Base-by-base conservation (phyloP, 2,329 filamentous ascomycete genomes). In the Basipetospora chlamydospora region DNA sequence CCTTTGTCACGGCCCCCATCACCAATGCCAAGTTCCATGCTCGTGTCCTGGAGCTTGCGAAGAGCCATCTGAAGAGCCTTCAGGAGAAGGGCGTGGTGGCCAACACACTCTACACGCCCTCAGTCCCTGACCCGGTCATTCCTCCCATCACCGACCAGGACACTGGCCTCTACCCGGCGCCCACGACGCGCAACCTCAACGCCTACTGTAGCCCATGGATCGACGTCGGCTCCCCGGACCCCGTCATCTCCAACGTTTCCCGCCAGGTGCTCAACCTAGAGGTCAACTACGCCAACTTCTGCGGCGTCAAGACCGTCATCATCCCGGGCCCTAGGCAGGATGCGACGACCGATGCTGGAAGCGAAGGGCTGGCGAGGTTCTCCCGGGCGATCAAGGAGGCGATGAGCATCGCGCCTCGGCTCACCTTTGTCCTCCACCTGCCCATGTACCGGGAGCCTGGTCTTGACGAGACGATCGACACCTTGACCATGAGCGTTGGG, bases 231-330 rank as follows among this genome's bases (percentile, higher is more conserved):
- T 93, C 87, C 3, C 61, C 76, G 2, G 80, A 95, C 54, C 82
- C 86, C 6, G 58, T 88, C 43, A 77, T 96, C 43, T 77, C 85
- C 6, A 83, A 82, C 53, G 70, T 96, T 40, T 95, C 88, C 25
- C 76, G 83, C 30, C 88, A 95, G 58, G 81, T 93, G 6, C 65
- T 98, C 43, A 86, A 86, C 52, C 68, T 94, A 26, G 90, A 98
- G 54, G 71, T 96, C 33, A 82, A 85, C 33, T 98, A 95, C 59
- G 90, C 92, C 44, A 87, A 85, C 43, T 98, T 96, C 59, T 95
- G 86, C 50, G 92, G 92, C 25, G 71, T 90, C 33, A 76, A 77
- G 39, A 92, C 81, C 56, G 67, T 96, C 40, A 64, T 96, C 35
- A 66, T 98, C 21, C 77, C 80, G 2, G 86, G 86, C 0, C 90